Evolutionary conservation across 2,329 filamentous ascomycete species (phyloP).

Genomic region (Stachybotrys echinatus): DNA sequence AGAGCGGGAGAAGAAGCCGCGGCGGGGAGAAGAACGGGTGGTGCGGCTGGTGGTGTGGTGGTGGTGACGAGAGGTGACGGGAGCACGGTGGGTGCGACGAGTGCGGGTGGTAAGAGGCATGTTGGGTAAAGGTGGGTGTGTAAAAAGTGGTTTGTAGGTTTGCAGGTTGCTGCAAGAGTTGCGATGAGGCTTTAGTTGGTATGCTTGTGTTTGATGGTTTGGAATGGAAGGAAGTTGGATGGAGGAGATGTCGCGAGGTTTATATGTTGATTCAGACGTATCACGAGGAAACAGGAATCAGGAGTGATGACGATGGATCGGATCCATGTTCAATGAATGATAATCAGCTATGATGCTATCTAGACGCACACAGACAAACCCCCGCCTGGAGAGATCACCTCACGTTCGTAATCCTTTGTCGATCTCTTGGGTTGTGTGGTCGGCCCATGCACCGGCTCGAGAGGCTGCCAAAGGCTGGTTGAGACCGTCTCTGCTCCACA

Average conservation of each 20-base stretch:
- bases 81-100: slow-evolving; percentile 12
- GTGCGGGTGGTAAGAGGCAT: slow-evolving; percentile 24
- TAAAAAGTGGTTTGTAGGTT: slow-evolving; percentile 4
- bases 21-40: slow-evolving; percentile 5
- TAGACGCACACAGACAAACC: neutral
- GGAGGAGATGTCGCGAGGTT: neutral
- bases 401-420: neutral
- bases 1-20: slow-evolving; percentile 14
- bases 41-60: slow-evolving; percentile 18
- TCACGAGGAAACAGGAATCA: neutral
- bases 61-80: slow-evolving; percentile 19
- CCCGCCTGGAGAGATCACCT: neutral
- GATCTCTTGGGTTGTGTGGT: neutral
- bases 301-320: neutral
- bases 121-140: slow-evolving; percentile 10
- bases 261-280: neutral
- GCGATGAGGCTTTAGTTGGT: neutral
- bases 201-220: slow-evolving; percentile 1
- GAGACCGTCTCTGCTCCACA: too few relatives aligned
- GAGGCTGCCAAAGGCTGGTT: too few relatives aligned
- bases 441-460: too few relatives aligned
- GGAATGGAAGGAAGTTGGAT: neutral
- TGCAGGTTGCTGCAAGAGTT: too few relatives aligned
- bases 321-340: neutral
- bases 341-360: neutral